These are phyloP conservation scores for Bipolaris zeicola DNA, from an alignment of 2,329 filamentous ascomycete genomes.

Conservation along the genomic window DNA sequence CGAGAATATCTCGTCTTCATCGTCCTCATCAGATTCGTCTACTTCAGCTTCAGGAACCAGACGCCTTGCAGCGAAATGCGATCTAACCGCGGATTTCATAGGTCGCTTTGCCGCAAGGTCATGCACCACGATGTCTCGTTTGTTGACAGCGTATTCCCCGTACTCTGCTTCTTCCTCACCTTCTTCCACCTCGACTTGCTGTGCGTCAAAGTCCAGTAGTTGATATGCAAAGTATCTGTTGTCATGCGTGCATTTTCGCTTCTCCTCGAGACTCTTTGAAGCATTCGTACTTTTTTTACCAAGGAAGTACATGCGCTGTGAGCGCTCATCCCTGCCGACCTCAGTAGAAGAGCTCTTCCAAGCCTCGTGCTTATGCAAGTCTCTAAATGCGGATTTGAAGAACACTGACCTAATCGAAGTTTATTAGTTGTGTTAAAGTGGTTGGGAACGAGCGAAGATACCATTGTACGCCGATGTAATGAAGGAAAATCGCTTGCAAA, in stretches of 20 bases:
- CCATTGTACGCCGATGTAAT: conserved; percentile 42
- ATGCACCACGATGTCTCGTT: no score
- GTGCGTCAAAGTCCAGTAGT: conserved; percentile 30
- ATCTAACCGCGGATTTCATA: not conserved
- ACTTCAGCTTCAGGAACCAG: not conserved
- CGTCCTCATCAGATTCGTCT: not conserved
- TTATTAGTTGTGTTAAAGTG: not conserved
- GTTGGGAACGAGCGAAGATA: not conserved
- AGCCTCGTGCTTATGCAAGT: conserved; percentile 23
- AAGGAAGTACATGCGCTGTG: conserved; percentile 36
- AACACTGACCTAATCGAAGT: conserved; percentile 30
- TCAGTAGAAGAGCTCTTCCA: conserved; percentile 27
- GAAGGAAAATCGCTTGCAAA: conserved; percentile 42
- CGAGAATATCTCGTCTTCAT: not conserved
- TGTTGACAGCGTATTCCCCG: conserved; percentile 6
- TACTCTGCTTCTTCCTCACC: conserved; percentile 43
- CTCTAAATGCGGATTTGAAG: conserved; percentile 33
- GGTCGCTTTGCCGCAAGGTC: not conserved
- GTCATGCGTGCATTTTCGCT: conserved; percentile 25
- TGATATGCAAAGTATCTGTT: conserved; percentile 35
- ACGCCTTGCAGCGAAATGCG: not conserved
- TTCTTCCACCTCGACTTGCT: conserved; percentile 31
- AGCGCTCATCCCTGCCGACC: conserved; percentile 25
- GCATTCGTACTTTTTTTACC: conserved; percentile 12
- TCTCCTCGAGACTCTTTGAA: conserved; percentile 22